Evolutionary conservation across 495 filamentous ascomycete genomes (phyloP).

Genomic region (Lophiostoma macrostomum): DNA sequence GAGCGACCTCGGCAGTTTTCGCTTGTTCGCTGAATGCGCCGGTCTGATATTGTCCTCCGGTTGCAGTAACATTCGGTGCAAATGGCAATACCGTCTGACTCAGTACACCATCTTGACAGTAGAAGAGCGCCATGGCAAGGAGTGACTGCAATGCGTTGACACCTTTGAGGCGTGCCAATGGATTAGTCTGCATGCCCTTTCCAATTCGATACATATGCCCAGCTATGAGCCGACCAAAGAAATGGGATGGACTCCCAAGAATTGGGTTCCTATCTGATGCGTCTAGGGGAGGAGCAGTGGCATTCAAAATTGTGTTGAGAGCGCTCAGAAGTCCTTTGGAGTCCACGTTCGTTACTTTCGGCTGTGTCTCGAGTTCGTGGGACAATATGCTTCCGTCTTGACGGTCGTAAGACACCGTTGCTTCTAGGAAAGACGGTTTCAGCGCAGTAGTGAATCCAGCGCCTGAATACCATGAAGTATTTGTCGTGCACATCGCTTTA

Average conservation of each 20-base stretch:
- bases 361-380: background rate
- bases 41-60: background rate
- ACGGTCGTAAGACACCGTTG: constrained; percentile 19
- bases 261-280: constrained; percentile 1
- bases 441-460: constrained; percentile 15
- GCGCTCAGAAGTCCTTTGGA: constrained; percentile 5
- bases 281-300: background rate
- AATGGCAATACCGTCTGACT: constrained; percentile 11
- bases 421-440: constrained; percentile 15
- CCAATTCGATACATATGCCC: constrained; percentile 23
- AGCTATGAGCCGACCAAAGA: constrained; percentile 22
- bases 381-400: constrained; percentile 7
- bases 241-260: constrained; percentile 16
- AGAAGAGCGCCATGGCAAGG: constrained; percentile 21
- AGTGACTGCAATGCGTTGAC: constrained; percentile 16
- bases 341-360: background rate
- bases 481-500: background rate
- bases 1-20: background rate
- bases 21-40: constrained; percentile 9
- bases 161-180: constrained; percentile 4
- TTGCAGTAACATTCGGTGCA: background rate
- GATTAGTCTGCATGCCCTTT: constrained; percentile 4
- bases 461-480: constrained; percentile 1
- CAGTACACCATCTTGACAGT: constrained; percentile 23
- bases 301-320: constrained; percentile 10